Evolutionary conservation across 441 rosid species (phyloP).

Genomic region (Viola pubescens): DNA sequence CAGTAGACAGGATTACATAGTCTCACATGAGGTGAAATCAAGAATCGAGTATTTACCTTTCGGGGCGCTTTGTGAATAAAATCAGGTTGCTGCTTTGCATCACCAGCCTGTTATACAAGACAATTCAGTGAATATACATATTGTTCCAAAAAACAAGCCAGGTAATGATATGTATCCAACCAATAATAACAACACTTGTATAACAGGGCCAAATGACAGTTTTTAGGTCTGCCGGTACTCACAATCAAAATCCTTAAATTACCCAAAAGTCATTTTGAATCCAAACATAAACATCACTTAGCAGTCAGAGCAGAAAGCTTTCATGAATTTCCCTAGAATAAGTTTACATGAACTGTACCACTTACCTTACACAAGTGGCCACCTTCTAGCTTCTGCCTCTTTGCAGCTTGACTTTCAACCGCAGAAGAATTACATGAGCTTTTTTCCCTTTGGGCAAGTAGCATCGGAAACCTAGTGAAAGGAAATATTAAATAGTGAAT

Average conservation of each 20-base stretch:
- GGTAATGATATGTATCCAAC: not conserved
- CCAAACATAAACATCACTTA: not conserved
- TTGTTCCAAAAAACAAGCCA: too few species aligned
- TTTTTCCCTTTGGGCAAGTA: conserved; percentile 31
- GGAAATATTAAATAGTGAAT: conserved; percentile 9
- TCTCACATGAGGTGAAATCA: not conserved
- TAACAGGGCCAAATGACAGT: too few species aligned
- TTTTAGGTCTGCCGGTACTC: too few species aligned
- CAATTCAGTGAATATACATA: not conserved
- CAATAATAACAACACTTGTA: not conserved
- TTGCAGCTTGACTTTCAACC: conserved; percentile 77
- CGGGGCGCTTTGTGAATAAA: conserved; percentile 74
- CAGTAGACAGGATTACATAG: not conserved
- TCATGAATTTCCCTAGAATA: too few species aligned
- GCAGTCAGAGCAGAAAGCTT: not conserved
- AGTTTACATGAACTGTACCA: too few species aligned
- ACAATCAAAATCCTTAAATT: too few species aligned
- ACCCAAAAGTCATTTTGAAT: not conserved
- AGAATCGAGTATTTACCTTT: conserved; percentile 36
- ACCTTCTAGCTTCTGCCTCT: conserved; percentile 93
- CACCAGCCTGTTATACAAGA: conserved; percentile 46
- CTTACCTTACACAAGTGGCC: conserved; percentile 66
- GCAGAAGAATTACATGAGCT: conserved; percentile 40
- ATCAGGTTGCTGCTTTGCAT: conserved; percentile 52
- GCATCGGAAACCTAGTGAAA: conserved; percentile 43